Conservation (phyloP, 441 rosid genomes). For the Isatis lusitanica region DNA sequence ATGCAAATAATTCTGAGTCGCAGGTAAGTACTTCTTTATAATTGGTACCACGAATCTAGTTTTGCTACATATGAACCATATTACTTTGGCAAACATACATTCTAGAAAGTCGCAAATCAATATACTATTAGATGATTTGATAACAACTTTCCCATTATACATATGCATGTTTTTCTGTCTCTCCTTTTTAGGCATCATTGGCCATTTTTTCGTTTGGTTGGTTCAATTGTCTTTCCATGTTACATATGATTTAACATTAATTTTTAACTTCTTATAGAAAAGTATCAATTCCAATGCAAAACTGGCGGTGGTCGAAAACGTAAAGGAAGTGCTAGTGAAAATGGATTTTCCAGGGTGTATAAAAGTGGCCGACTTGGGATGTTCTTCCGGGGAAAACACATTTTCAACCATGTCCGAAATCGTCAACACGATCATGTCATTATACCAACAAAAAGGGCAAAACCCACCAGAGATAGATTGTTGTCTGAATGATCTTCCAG, state of each 20-base stretch:
- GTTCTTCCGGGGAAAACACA: too few relatives aligned
- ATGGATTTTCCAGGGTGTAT: too few relatives aligned
- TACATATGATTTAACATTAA: not conserved
- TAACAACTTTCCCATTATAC: too few relatives aligned
- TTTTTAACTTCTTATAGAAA: not conserved
- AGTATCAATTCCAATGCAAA: not conserved
- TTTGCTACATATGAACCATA: not conserved
- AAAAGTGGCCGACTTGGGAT: too few relatives aligned
- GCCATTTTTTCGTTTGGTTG: not conserved
- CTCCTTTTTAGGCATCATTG: not conserved
- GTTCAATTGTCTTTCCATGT: not conserved
- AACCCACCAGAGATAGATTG: too few relatives aligned
- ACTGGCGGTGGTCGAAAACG: not conserved
- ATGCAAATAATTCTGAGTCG: not conserved
- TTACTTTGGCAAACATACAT: not conserved
- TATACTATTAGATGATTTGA: too few relatives aligned
- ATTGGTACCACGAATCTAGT: not conserved
- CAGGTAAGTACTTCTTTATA: not conserved
- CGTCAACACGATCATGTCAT: too few relatives aligned
- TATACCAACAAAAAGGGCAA: too few relatives aligned
- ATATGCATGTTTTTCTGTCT: not conserved
- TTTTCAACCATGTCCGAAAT: too few relatives aligned
- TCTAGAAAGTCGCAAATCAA: too few relatives aligned
- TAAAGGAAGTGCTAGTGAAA: not conserved
- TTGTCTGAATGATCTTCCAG: constrained; percentile 44